Base-by-base conservation (phyloP, 208 protist species). In the Trypanosoma mega region DNA sequence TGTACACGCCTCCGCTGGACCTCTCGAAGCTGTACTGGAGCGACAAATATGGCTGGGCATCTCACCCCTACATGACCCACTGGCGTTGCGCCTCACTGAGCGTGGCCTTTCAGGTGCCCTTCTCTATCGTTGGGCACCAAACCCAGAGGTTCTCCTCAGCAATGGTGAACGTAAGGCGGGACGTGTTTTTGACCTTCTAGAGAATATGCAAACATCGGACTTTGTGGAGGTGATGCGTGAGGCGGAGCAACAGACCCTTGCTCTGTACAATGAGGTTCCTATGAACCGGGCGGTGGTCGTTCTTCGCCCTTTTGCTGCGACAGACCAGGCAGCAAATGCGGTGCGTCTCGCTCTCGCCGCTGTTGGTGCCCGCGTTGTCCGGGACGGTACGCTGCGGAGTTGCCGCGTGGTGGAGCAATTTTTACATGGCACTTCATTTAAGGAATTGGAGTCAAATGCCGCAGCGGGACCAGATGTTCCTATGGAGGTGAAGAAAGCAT, bases 1-100 rank as follows among this genome's bases (percentile, higher is more conserved):
- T 52, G 71, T 81, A 24, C 86, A 82, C 9, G 84, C 72, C 24
- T 87, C 71, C 9, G 85, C 87, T 23, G 76, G 80, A 5, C 69
- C 72, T 6, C 46, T 82, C 1, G 82, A 93, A 48, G 91, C 73
- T 5, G 56, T 83, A n/a, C 39, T 77, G 16, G 54, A 93, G 66
- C 80, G 88, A 1, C 44, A 77, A 23, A 62, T 90, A 14, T 93
- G 86, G 86, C 60, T 77, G 1, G 41, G 63, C 27, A 34, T 50
- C 1, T 66, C 72, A 20, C 47, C 74, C 14, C 58, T 71, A 34
- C 55, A 74, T 31, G 70, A 77, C 57, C 60, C 64, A 27, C 27
- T 87, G 14, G 68, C 51, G 4, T 43, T 71, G 14, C 64, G 77
- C 39, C 31, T 80, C 39, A 51, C 63, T 27, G 52, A 56, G 3